phyloP scores from a whole-genome alignment of 2,329 filamentous ascomycete species.

The Pseudonectria foliicola region DNA sequence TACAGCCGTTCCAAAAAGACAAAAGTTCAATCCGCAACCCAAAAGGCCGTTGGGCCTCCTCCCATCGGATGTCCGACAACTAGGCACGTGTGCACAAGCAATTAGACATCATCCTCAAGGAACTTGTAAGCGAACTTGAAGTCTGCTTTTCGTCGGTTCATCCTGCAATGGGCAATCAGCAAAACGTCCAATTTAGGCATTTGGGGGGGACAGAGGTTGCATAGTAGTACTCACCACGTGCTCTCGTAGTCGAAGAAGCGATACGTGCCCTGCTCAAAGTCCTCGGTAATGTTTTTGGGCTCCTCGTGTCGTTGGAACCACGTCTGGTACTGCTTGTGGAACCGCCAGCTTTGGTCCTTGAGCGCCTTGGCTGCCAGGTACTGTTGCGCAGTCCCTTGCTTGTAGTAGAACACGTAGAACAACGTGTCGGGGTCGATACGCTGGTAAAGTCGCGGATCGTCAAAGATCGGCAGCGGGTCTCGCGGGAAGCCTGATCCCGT shows the following conservation, averaged over 20 bases:
- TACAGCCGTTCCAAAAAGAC: too few relatives aligned
- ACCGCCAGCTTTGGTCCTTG: constrained; percentile 97
- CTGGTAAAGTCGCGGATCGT: constrained; percentile 80
- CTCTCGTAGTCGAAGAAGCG: constrained; percentile 99
- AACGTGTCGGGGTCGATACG: constrained; percentile 92
- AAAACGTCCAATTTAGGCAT: neutral
- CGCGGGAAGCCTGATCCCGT: constrained; percentile 83
- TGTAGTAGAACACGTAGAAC: constrained; percentile 99
- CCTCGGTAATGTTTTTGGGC: constrained; percentile 96
- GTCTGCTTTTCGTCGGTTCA: constrained; percentile 95
- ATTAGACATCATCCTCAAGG: constrained; percentile 80
- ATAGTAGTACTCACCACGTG: constrained; percentile 69
- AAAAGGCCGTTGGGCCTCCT: too few relatives aligned
- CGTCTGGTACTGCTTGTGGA: constrained; percentile 99
- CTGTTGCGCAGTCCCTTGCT: constrained; percentile 91
- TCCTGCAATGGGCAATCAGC: constrained; percentile 52
- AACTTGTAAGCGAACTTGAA: constrained; percentile 99
- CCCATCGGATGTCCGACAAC: too few relatives aligned
- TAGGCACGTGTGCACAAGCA: neutral
- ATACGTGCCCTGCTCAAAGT: constrained; percentile 98
- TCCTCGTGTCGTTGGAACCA: constrained; percentile 99
- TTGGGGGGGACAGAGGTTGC: neutral
- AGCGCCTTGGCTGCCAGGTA: constrained; percentile 93
- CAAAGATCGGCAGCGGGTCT: constrained; percentile 84
- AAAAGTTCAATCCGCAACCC: too few relatives aligned